Percentiles rank a stretch among this genome's conserved stretches.
These are phyloP conservation scores for Amylocystis lapponica DNA, from an alignment of 768 basidiomycete species.

Conservation along the genomic window DNA sequence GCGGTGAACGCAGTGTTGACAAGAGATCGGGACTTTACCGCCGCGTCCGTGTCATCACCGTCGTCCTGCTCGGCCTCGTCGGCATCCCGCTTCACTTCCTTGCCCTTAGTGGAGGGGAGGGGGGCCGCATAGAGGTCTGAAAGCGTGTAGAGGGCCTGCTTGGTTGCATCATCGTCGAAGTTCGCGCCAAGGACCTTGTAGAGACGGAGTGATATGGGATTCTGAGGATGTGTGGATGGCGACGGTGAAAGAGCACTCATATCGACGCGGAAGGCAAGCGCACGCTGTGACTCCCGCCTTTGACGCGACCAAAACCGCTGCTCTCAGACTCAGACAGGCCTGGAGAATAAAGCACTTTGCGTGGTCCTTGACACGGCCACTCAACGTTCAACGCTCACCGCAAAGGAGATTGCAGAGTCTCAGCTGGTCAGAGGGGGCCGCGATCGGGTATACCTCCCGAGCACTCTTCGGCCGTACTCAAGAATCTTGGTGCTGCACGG, in stretches of 20 bases:
- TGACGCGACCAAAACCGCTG: neutral
- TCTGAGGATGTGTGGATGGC: slow-evolving; percentile 34
- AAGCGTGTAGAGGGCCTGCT: slow-evolving; percentile 77
- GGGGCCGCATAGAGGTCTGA: slow-evolving; percentile 64
- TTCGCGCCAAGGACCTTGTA: slow-evolving; percentile 85
- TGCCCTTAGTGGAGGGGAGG: slow-evolving; percentile 24
- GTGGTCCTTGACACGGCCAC: no score
- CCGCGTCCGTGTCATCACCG: slow-evolving; percentile 21
- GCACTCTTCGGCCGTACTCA: no score
- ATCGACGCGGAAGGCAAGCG: slow-evolving; percentile 1
- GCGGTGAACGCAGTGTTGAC: slow-evolving; percentile 24
- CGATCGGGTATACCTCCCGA: no score
- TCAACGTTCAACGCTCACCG: no score
- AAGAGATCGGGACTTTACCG: slow-evolving; percentile 6
- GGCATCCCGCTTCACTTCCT: slow-evolving; percentile 26
- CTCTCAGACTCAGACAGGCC: no score
- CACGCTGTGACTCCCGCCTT: neutral
- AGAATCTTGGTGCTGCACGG: no score
- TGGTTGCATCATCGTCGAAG: slow-evolving; percentile 71
- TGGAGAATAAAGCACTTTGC: no score
- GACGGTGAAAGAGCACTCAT: slow-evolving; percentile 18
- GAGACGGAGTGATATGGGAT: slow-evolving; percentile 80
- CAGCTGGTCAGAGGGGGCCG: no score
- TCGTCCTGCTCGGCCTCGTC: slow-evolving; percentile 31
- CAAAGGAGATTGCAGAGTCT: no score